Evolutionary conservation across 2,329 filamentous ascomycete species (phyloP).

Genomic region (Beauveria asiatica): DNA sequence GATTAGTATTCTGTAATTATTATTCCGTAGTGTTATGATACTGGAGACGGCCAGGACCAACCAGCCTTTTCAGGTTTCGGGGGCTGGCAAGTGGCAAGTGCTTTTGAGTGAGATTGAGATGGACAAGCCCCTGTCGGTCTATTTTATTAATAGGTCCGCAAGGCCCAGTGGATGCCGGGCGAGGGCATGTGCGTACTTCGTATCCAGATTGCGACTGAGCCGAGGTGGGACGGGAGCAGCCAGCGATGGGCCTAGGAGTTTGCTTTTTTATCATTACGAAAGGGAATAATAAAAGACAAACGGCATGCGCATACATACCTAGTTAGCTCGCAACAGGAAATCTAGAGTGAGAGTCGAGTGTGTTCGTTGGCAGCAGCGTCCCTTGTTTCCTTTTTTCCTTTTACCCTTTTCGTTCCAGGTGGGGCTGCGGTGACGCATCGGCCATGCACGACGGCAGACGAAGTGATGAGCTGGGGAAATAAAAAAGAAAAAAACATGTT

Average conservation of each 20-base stretch:
- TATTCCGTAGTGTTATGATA: not conserved
- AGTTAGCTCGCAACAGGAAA: too few relatives aligned
- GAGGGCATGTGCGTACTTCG: too few relatives aligned
- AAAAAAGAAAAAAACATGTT: not conserved
- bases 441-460: not conserved
- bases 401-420: too few relatives aligned
- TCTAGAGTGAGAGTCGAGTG: too few relatives aligned
- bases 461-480: not conserved
- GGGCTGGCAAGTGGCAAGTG: not conserved
- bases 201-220: not conserved
- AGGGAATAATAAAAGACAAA: too few relatives aligned
- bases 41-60: too few relatives aligned
- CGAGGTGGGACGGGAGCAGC: not conserved
- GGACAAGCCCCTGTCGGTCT: not conserved
- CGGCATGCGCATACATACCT: too few relatives aligned
- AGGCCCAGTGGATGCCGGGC: not conserved
- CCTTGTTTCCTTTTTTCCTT: too few relatives aligned
- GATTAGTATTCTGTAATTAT: too few relatives aligned
- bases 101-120: not conserved
- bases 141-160: not conserved
- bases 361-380: too few relatives aligned
- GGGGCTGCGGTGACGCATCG: not conserved
- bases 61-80: not conserved
- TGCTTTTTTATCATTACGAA: too few relatives aligned
- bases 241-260: not conserved